Percentiles rank a stretch among this genome's conserved stretches.
phyloP scores from a whole-genome alignment of 345 rosid species.

The Populus euphratica region DNA sequence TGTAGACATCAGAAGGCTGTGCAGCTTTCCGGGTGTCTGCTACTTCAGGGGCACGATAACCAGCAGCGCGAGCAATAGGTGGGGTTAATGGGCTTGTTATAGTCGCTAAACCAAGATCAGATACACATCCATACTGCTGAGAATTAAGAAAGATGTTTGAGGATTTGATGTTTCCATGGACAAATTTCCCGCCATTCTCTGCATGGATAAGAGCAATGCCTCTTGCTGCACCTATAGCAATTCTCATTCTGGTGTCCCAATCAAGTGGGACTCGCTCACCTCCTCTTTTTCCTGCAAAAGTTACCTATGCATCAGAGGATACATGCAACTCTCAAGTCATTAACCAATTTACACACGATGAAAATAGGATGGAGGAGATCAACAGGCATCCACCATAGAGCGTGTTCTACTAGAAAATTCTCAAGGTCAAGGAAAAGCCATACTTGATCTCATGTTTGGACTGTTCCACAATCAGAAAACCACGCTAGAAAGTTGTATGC shows the following conservation, averaged over 20 bases:
- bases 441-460: background rate
- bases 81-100: constrained; percentile 75
- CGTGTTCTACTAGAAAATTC: background rate
- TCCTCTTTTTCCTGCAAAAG: constrained; percentile 57
- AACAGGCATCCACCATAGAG: background rate
- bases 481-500: background rate
- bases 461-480: background rate
- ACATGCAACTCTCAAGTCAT: background rate
- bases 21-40: constrained; percentile 86
- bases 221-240: constrained; percentile 84
- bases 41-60: constrained; percentile 93
- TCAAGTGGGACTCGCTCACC: constrained; percentile 61
- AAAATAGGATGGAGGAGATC: background rate
- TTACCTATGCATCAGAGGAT: constrained; percentile 1
- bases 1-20: constrained; percentile 84
- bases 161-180: constrained; percentile 90
- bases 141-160: constrained; percentile 86
- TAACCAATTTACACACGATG: constrained; percentile 3
- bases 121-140: constrained; percentile 56
- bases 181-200: constrained; percentile 67
- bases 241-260: constrained; percentile 80
- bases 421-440: background rate
- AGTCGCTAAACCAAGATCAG: constrained; percentile 76
- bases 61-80: constrained; percentile 83
- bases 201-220: constrained; percentile 69